A percentile compares a stretch with the other conserved stretches of the same genome.
phyloP scores from a whole-genome alignment of 345 rosid genomes.

The Syzygium jambos region DNA sequence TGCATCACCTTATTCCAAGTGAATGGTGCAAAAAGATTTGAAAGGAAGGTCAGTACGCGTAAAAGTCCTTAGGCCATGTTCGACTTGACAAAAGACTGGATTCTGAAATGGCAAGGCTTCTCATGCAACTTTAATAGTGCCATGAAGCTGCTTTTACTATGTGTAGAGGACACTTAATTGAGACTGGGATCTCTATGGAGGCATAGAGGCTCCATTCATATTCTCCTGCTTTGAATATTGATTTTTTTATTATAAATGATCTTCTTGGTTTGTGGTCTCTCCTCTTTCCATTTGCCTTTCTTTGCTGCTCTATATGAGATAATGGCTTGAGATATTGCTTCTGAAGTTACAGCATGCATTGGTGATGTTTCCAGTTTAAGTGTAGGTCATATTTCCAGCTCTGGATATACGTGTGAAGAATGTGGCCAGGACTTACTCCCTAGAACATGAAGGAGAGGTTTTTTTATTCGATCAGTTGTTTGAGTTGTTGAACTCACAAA shows the following conservation, averaged over 20 bases:
- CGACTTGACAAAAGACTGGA: background rate
- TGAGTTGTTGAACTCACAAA: constrained; percentile 25
- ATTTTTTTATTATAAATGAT: background rate
- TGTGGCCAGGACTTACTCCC: constrained; percentile 47
- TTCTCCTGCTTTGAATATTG: background rate
- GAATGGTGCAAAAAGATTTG: background rate
- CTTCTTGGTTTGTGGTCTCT: background rate
- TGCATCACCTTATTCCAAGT: background rate
- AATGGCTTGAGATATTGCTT: background rate
- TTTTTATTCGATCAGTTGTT: constrained; percentile 47
- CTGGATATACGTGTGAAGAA: constrained; percentile 58
- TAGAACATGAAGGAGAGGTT: constrained; percentile 56
- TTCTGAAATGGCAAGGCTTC: background rate
- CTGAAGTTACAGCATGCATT: background rate
- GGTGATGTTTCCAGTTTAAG: background rate
- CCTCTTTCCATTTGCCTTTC: background rate
- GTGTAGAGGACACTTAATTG: background rate
- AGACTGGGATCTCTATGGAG: background rate
- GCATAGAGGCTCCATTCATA: background rate
- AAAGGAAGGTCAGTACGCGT: background rate
- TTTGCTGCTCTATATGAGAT: background rate
- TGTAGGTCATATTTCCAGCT: constrained; percentile 64
- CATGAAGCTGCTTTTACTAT: background rate
- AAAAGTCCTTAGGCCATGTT: background rate
- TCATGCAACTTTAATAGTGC: background rate